Evolutionary conservation across 192 early-diverging fungal species (phyloP).

Genomic region (Jimgerdemannia lactiflua): DNA sequence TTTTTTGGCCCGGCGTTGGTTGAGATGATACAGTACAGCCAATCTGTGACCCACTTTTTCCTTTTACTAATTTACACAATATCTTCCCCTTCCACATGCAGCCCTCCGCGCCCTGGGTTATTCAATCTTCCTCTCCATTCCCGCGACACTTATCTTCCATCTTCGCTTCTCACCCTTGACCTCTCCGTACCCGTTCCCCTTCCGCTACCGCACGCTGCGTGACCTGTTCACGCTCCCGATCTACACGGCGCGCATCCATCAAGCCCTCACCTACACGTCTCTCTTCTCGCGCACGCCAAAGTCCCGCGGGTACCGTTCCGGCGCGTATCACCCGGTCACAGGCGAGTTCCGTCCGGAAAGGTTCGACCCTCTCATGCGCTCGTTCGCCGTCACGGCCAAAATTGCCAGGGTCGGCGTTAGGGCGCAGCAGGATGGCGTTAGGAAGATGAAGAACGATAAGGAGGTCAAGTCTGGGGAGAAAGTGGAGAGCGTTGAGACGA

Average conservation of each 20-base stretch:
- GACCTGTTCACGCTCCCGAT: conserved; percentile 33
- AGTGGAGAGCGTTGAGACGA: not conserved
- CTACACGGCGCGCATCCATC: conserved; percentile 20
- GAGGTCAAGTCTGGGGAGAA: conserved; percentile 1
- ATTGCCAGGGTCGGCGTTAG: conserved; percentile 5
- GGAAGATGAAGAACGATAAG: not conserved
- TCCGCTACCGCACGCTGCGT: conserved; percentile 25
- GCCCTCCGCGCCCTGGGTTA: conserved; percentile 28
- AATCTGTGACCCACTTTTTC: not conserved
- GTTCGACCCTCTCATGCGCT: conserved; percentile 6
- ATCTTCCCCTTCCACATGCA: conserved; percentile 3
- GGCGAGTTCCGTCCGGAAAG: conserved; percentile 1
- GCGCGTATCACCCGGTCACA: not conserved
- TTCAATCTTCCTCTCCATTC: conserved; percentile 20
- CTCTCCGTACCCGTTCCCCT: conserved; percentile 28
- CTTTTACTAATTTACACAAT: not conserved
- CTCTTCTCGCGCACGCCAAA: conserved; percentile 12
- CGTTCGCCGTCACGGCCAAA: conserved; percentile 5
- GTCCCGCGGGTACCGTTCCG: not conserved
- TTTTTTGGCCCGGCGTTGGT: no score
- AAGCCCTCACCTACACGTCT: conserved; percentile 12
- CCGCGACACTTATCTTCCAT: conserved; percentile 22
- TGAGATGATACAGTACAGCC: not conserved
- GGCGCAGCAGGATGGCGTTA: conserved; percentile 1
- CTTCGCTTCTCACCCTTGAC: conserved; percentile 25